Evolutionary conservation across 441 rosid genomes (phyloP), one percentile per base, ranked within the genome.

Genomic region (Rhodomyrtus psidioides): DNA sequence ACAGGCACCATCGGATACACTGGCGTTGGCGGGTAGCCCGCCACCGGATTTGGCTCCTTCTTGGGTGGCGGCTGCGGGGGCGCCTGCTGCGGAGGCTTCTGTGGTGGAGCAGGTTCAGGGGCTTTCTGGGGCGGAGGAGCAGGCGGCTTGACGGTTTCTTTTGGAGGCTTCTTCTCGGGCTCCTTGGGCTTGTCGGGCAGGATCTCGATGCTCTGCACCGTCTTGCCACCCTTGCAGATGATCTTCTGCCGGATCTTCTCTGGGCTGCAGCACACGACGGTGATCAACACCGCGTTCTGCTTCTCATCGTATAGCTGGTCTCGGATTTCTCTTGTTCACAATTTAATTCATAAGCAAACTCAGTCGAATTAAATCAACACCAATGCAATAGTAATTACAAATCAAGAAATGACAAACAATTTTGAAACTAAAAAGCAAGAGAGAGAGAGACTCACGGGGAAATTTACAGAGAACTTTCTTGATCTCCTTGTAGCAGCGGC

Each of bases 251-350:
- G 81, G 26, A 86, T 86, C 42, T 30, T 59, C 23, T 86, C 87
- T 2, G 87, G 87, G 84, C 87, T 82, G 87, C 85, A 86, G 81
- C 84, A 82, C 59, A 86, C 85, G 12, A 86, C 85, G 26, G 82
- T 60, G 84, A 86, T 82, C 82, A 7, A 24, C 84, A 86, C 87
- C 82, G 6, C 7, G 44, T 82, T 86, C 65, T 82, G 17, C 84
- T 82, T 86, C 53, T 86, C 85, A 59, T 86, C 44, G 82, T 82
- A 86, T 26, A 0, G 39, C 74, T 82, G 87, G 70, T 82, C 82
- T 51, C 87, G 87, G 1, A 86, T 60, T 86, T 86, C 87, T 86
- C 4, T 60, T 39, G 21, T 82, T 44, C 59, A 53, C 42, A 60
- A 74, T 26, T 30, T 55, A 34, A 34, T 70, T 70, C 49, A 70